phyloP scores from a whole-genome alignment of 2,329 filamentous ascomycete genomes.

The Calonectria honghensis region DNA sequence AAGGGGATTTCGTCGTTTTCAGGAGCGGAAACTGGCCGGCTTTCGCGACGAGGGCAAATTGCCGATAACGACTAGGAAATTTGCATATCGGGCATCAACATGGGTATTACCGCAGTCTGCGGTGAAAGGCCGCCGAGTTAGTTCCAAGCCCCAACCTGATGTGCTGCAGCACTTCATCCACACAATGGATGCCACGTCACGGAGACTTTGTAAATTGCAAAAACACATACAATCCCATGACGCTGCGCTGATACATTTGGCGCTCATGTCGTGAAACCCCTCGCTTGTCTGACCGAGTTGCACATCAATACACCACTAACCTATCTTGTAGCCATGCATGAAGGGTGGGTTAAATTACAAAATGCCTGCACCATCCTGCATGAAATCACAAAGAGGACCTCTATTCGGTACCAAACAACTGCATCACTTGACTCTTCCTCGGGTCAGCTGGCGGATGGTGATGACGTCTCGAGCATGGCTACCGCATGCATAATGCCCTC shows the following conservation, averaged over 20 bases:
- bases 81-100: background rate
- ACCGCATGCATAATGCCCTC: background rate
- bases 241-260: background rate
- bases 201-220: conserved; percentile 1
- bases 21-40: background rate
- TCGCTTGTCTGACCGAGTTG: conserved; percentile 8
- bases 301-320: conserved; percentile 9
- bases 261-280: background rate
- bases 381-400: conserved; percentile 1
- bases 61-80: background rate
- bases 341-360: background rate
- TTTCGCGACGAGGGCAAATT: background rate
- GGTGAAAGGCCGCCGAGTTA: background rate
- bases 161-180: background rate
- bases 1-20: background rate
- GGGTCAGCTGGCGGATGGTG: background rate
- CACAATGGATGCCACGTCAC: background rate
- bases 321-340: background rate
- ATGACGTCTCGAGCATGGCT: background rate
- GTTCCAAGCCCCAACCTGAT: too few species aligned
- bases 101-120: background rate
- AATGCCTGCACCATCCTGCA: background rate
- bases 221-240: background rate
- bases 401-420: background rate
- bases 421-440: background rate